phyloP scores from a whole-genome alignment of 1,284 basidiomycete genomes.

The Cryptococcus amylolentus region DNA sequence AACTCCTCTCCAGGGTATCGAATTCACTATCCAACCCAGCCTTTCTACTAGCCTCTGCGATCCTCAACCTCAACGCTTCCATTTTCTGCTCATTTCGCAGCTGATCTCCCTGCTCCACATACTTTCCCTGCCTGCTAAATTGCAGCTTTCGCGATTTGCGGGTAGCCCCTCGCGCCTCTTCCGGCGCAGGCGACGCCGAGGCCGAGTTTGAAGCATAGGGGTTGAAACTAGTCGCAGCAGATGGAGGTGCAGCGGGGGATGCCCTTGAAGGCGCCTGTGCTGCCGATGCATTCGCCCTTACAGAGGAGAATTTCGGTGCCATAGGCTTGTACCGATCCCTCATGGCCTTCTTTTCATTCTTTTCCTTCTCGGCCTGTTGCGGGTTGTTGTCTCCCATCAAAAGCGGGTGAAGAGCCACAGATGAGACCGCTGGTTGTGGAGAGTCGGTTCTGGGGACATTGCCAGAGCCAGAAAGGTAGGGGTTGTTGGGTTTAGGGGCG shows the following conservation, averaged over 20 bases:
- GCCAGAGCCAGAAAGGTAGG: slow-evolving; percentile 26
- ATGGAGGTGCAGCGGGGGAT: slow-evolving; percentile 47
- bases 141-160: slow-evolving; percentile 63
- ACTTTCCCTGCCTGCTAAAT: slow-evolving; percentile 89
- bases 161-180: slow-evolving; percentile 52
- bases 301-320: slow-evolving; percentile 94
- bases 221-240: slow-evolving; percentile 54
- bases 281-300: slow-evolving; percentile 60
- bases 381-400: slow-evolving; percentile 62
- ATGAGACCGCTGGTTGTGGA: slow-evolving; percentile 21
- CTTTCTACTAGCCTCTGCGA: slow-evolving; percentile 85
- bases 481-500: slow-evolving; percentile 16
- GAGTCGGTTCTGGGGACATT: slow-evolving; percentile 10
- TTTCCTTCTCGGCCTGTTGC: slow-evolving; percentile 44
- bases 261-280: slow-evolving; percentile 25
- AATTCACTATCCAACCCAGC: slow-evolving; percentile 91
- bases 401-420: slow-evolving; percentile 77
- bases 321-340: slow-evolving; percentile 76
- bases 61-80: slow-evolving; percentile 86
- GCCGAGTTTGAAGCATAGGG: slow-evolving; percentile 61
- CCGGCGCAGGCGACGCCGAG: slow-evolving; percentile 14
- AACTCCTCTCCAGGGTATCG: slow-evolving; percentile 79
- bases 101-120: slow-evolving; percentile 76
- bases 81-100: slow-evolving; percentile 76
- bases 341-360: slow-evolving; percentile 43